A percentile compares a stretch with the other conserved stretches of the same genome.
Conservation (phyloP, 495 filamentous ascomycete genomes). For the Penicillium ucsense region DNA sequence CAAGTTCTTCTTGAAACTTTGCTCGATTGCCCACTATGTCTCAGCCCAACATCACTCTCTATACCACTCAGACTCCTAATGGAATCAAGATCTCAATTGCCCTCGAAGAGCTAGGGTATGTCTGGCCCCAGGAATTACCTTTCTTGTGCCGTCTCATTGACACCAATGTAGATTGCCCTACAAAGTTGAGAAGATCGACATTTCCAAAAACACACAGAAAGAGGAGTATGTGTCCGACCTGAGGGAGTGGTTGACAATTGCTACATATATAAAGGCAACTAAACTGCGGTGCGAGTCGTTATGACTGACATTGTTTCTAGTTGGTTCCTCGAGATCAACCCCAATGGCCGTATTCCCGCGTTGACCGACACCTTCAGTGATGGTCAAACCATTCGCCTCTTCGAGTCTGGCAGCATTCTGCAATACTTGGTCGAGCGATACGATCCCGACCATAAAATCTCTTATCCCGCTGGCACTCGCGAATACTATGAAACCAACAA, state of each 20-base stretch:
- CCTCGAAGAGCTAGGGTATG: constrained; percentile 72
- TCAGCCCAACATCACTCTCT: constrained; percentile 37
- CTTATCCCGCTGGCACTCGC: constrained; percentile 60
- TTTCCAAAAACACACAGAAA: constrained; percentile 69
- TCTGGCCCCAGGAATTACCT: no score
- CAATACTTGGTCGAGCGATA: constrained; percentile 77
- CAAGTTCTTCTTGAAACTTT: no score
- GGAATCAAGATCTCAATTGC: constrained; percentile 73
- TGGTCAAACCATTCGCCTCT: constrained; percentile 64
- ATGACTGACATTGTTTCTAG: constrained; percentile 9
- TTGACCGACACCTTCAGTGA: constrained; percentile 67
- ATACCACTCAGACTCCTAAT: constrained; percentile 45
- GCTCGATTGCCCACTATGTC: constrained; percentile 14
- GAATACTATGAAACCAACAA: constrained; percentile 72
- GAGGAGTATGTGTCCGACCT: constrained; percentile 41
- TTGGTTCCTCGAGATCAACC: constrained; percentile 89
- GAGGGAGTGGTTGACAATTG: not conserved
- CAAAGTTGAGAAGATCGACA: constrained; percentile 54
- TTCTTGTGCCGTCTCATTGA: not conserved
- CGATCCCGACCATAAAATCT: constrained; percentile 76
- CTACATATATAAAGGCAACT: not conserved
- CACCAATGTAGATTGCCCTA: constrained; percentile 42
- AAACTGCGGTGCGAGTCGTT: not conserved
- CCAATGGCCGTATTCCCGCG: constrained; percentile 92
- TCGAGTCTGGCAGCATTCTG: constrained; percentile 79